These are phyloP conservation scores for Cordyceps militaris DNA, from an alignment of 2,329 filamentous ascomycete genomes.

Conservation along the genomic window DNA sequence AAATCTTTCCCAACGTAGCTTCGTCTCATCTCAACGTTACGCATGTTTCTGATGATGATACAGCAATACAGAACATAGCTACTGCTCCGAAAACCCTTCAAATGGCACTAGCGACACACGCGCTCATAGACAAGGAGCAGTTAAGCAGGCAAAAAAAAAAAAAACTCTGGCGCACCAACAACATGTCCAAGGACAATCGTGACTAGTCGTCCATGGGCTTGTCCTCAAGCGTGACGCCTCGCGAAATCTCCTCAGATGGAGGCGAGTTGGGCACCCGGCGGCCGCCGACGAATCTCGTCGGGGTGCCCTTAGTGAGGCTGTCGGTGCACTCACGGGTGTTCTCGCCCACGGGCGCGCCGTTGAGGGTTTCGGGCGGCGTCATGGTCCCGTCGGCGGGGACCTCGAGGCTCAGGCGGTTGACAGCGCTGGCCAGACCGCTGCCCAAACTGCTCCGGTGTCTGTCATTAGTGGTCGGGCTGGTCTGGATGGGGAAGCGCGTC, in stretches of 20 bases:
- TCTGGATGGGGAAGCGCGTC: constrained; percentile 78
- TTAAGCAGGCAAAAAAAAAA: background rate
- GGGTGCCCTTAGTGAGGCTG: constrained; percentile 19
- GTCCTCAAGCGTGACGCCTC: constrained; percentile 46
- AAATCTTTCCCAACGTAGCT: constrained; percentile 2
- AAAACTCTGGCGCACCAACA: background rate
- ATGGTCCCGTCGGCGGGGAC: constrained; percentile 59
- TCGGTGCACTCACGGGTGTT: constrained; percentile 18
- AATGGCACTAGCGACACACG: background rate
- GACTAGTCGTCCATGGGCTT: constrained; percentile 45
- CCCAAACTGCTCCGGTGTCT: constrained; percentile 44
- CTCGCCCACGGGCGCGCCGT: constrained; percentile 31
- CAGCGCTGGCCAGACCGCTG: constrained; percentile 40
- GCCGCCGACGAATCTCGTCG: constrained; percentile 41
- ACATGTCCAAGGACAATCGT: background rate
- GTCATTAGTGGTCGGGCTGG: constrained; percentile 52
- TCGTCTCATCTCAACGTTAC: background rate
- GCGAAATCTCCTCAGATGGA: constrained; percentile 25
- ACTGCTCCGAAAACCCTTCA: too few relatives aligned
- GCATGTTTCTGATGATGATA: constrained; percentile 9
- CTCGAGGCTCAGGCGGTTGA: constrained; percentile 67
- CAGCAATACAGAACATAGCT: background rate
- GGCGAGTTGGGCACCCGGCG: constrained; percentile 33
- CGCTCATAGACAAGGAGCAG: background rate
- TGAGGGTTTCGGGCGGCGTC: constrained; percentile 35